Evolutionary conservation across 148 eudicot genomes (phyloP), one percentile per base, ranked within the genome.

Genomic region (Vaccinium myrtillus): DNA sequence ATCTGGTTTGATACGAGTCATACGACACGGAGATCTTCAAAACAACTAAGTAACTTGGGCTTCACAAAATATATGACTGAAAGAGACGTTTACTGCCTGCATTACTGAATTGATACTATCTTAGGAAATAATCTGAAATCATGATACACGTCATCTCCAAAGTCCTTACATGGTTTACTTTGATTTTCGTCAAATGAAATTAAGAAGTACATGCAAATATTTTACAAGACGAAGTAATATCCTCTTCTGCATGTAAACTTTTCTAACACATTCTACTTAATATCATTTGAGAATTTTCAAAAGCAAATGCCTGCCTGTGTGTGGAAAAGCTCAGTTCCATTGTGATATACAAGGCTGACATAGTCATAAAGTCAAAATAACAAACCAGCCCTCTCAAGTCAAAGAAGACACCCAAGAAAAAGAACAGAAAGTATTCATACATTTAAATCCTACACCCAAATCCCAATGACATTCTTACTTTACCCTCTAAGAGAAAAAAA

Each of bases 211-310:
- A 69, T 69, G 39, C 78, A 76, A 48, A 76, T 10, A 19, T 7
- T 49, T n/a, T n/a, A n/a, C 30, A 76, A 76, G 79, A 48, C 19
- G 12, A 76, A 76, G 15, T 76, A 46, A 53, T 25, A 48, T 11
- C 14, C 14, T 48, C 79, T 27, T 51, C n/a, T 78, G 61, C 81
- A 23, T 13, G 61, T 8, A 78, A 78, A 78, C 39, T 78, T 61
- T 53, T 78, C 43, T 14, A 51, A 30, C 4, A 8, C 5, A 53
- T 48, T 48, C 56, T 3, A 9, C 10, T 21, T 48, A 51, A 50
- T 15, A 21, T 21, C 36, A 21, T 21, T 49, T 8, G 56, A n/a
- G n/a, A n/a, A n/a, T n/a, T n/a, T n/a, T n/a, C n/a, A n/a, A n/a
- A n/a, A n/a, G n/a, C n/a, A n/a, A n/a, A n/a, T n/a, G n/a, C n/a